Conservation (phyloP, 345 rosid species). For the Corchorus capsularis region DNA sequence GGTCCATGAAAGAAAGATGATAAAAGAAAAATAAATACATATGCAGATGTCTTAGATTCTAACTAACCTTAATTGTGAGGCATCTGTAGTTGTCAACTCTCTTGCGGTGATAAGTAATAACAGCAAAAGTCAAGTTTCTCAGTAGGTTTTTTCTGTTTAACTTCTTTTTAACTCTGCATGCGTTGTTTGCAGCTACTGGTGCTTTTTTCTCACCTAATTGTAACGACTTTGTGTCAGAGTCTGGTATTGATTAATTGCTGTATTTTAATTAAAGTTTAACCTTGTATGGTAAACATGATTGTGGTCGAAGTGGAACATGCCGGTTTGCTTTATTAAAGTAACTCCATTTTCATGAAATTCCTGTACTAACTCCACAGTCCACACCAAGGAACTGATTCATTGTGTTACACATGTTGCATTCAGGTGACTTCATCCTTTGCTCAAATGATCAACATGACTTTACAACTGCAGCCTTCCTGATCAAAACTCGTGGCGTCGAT, state of each 20-base stretch:
- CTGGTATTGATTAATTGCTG: not conserved
- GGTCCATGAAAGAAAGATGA: constrained; percentile 25
- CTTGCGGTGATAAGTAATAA: constrained; percentile 2
- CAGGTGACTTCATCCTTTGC: constrained; percentile 18
- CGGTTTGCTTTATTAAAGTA: constrained; percentile 23
- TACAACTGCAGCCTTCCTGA: not conserved
- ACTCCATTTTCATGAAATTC: constrained; percentile 1
- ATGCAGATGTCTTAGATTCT: not conserved
- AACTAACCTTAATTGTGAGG: constrained; percentile 16
- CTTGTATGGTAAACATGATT: not conserved
- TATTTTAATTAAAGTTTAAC: not conserved
- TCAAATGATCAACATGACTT: constrained; percentile 10
- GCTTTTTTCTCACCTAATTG: constrained; percentile 32
- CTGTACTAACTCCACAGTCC: not conserved
- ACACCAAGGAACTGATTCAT: constrained; percentile 9
- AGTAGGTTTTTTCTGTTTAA: constrained; percentile 16
- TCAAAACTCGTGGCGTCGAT: not conserved
- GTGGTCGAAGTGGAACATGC: not conserved
- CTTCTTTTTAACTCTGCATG: constrained; percentile 7
- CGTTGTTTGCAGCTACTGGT: not conserved
- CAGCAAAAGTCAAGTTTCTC: not conserved
- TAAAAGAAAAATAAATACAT: not conserved
- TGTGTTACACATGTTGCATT: constrained; percentile 20
- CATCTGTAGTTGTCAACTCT: constrained; percentile 23
- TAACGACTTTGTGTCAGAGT: constrained; percentile 19